These are phyloP conservation scores for Conringia planisiliqua DNA, from an alignment of 345 rosid genomes.

Conservation along the genomic window DNA sequence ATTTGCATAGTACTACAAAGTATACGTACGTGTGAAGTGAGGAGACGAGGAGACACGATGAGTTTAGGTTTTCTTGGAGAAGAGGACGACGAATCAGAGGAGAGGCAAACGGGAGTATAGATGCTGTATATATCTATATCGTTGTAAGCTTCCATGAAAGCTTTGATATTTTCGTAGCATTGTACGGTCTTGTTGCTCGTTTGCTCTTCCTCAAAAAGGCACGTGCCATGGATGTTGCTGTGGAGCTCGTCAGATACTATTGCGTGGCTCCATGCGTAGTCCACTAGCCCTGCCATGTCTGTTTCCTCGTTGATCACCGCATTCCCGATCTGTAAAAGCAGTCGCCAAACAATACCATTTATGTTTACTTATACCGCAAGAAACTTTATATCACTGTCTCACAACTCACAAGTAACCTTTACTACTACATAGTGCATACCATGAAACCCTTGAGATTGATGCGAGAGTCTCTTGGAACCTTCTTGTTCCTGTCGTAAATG, in stretches of 20 bases:
- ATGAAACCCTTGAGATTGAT: conserved; percentile 80
- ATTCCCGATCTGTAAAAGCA: conserved; percentile 57
- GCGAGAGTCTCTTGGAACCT: conserved; percentile 25
- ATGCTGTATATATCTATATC: conserved; percentile 68
- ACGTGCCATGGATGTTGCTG: conserved; percentile 37
- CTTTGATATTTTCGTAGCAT: conserved; percentile 27
- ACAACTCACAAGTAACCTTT: not conserved
- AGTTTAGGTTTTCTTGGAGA: conserved; percentile 32
- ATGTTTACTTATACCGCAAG: not conserved
- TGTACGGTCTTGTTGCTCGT: conserved; percentile 1
- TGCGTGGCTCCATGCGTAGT: conserved; percentile 76
- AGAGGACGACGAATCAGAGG: not conserved
- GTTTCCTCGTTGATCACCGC: conserved; percentile 61
- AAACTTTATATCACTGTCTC: not conserved
- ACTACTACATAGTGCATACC: conserved; percentile 30
- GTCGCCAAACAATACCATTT: not conserved
- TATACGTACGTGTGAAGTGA: conserved; percentile 23
- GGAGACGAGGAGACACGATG: conserved; percentile 36
- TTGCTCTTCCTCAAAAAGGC: conserved; percentile 35
- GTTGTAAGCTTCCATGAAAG: conserved; percentile 42
- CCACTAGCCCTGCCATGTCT: conserved; percentile 54
- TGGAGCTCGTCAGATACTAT: conserved; percentile 66
- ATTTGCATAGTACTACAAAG: not conserved
- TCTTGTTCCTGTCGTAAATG: conserved; percentile 54
- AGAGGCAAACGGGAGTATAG: conserved; percentile 57